phyloP scores from a whole-genome alignment of 2,329 filamentous ascomycete species.

The Atkinsonella hypoxylon region DNA sequence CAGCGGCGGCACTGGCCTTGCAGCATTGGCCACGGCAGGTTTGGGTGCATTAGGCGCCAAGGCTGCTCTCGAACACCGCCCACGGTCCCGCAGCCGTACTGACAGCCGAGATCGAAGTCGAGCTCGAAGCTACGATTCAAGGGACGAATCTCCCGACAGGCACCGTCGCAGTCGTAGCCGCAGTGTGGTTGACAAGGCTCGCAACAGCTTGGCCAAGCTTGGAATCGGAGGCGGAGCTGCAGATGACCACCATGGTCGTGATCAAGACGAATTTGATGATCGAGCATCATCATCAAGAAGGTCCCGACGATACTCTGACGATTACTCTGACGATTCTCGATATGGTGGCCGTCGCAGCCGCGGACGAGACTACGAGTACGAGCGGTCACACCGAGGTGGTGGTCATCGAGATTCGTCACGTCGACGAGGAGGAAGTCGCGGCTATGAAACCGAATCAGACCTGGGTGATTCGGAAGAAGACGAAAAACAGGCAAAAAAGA shows the following conservation, averaged over 20 bases:
- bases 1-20: conserved; percentile 39
- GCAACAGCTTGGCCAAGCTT: conserved; percentile 49
- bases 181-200: conserved; percentile 51
- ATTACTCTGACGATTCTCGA: conserved; percentile 35
- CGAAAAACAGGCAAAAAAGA: conserved; percentile 40
- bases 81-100: conserved; percentile 40
- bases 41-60: conserved; percentile 49
- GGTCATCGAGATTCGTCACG: conserved; percentile 23
- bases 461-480: conserved; percentile 47
- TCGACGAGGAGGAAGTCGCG: conserved; percentile 26
- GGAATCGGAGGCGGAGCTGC: conserved; percentile 40
- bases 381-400: conserved; percentile 29
- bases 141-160: conserved; percentile 32
- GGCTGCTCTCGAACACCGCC: conserved; percentile 40
- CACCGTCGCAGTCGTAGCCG: conserved; percentile 43
- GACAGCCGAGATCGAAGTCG: conserved; percentile 33
- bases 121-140: conserved; percentile 32
- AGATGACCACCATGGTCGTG: conserved; percentile 26
- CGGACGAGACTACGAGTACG: conserved; percentile 36
- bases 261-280: conserved; percentile 33
- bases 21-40: conserved; percentile 50
- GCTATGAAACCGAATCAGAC: conserved; percentile 40
- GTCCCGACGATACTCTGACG: conserved; percentile 28
- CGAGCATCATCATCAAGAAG: conserved; percentile 26
- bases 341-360: conserved; percentile 20